phyloP scores from a whole-genome alignment of 2,329 filamentous ascomycete genomes.

The Cercospora sp. region DNA sequence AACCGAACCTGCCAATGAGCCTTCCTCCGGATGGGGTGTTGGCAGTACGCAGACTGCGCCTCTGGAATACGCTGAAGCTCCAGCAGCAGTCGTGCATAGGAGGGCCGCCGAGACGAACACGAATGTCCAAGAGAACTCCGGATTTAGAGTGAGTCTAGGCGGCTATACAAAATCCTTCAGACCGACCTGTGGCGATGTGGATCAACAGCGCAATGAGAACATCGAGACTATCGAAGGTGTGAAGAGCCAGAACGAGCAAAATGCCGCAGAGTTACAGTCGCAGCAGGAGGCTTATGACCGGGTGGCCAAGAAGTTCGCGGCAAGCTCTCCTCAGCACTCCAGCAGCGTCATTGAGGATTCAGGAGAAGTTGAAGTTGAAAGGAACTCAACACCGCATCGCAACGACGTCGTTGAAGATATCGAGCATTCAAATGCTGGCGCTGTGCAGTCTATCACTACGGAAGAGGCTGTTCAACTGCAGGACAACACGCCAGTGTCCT shows the following conservation, averaged over 20 bases:
- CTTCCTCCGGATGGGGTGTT: conserved; percentile 15
- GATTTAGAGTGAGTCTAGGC: background rate
- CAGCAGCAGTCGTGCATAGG: background rate
- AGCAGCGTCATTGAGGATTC: background rate
- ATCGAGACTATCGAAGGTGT: background rate
- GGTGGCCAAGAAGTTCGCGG: background rate
- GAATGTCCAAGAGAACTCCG: background rate
- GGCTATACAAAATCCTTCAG: background rate
- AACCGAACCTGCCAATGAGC: background rate
- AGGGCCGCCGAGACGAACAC: background rate
- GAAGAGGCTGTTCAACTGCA: background rate
- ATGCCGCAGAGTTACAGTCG: background rate
- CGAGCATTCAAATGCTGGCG: background rate
- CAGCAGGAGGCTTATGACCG: conserved; percentile 7
- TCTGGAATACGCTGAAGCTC: conserved; percentile 9
- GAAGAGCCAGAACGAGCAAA: background rate
- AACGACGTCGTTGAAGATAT: background rate
- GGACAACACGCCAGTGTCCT: background rate
- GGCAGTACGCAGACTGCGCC: conserved; percentile 15
- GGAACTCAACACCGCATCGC: background rate
- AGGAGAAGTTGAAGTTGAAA: background rate
- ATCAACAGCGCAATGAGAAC: background rate
- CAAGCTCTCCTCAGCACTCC: background rate
- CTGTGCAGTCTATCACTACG: background rate
- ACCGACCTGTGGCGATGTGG: background rate